Conservation (phyloP, 192 early-diverging fungal genomes). For the Backusella luteola region DNA sequence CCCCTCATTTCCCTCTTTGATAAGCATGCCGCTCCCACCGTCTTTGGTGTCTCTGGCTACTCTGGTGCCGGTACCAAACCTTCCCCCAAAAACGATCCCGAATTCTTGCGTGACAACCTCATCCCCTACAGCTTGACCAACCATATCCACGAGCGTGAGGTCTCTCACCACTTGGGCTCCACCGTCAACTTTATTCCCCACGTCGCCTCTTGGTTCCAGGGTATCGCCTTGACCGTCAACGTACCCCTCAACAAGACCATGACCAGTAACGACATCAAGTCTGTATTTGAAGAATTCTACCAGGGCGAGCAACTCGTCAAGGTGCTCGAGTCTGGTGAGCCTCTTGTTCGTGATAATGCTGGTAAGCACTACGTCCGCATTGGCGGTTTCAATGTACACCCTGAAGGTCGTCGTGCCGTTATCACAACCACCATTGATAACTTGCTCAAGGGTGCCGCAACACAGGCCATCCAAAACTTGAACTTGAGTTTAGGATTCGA, state of each 20-base stretch:
- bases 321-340: conserved; percentile 65
- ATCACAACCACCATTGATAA: conserved; percentile 95
- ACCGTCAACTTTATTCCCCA: conserved; percentile 85
- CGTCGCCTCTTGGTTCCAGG: conserved; percentile 92
- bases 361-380: conserved; percentile 86
- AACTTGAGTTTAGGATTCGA: conserved; percentile 90
- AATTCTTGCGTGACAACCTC: conserved; percentile 83
- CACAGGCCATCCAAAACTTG: conserved; percentile 97
- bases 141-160: conserved; percentile 97
- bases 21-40: conserved; percentile 57
- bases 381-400: conserved; percentile 90
- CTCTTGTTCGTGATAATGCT: conserved; percentile 88
- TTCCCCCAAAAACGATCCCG: conserved; percentile 92
- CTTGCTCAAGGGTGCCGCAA: conserved; percentile 97
- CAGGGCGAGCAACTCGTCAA: conserved; percentile 78
- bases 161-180: conserved; percentile 68
- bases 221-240: conserved; percentile 87
- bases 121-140: conserved; percentile 90
- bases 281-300: conserved; percentile 73
- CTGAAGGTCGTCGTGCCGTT: conserved; percentile 77
- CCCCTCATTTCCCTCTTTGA: conserved; percentile 76
- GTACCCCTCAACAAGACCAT: conserved; percentile 80
- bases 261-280: conserved; percentile 67
- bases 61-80: conserved; percentile 98
- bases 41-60: conserved; percentile 97